These are phyloP conservation scores for Oryza nivara DNA, from an alignment of 176 grass and related monocot species.

Conservation along the genomic window DNA sequence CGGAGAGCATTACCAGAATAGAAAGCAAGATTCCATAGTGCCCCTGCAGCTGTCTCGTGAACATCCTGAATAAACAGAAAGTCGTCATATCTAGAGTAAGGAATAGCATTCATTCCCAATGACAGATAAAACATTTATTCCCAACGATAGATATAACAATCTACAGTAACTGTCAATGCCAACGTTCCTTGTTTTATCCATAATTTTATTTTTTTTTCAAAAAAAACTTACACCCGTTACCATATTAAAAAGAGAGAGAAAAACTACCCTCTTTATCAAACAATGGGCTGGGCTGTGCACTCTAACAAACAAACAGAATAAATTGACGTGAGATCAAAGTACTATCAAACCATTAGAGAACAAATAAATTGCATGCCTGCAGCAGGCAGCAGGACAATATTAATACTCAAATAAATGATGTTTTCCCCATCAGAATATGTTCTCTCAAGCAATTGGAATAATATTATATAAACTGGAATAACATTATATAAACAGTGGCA, in stretches of 20 bases:
- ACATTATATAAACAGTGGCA: neutral
- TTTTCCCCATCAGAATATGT: neutral
- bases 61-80: constrained; percentile 76
- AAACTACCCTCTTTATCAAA: too few relatives aligned
- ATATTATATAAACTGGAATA: constrained; percentile 3
- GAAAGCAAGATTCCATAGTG: constrained; percentile 99
- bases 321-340: constrained; percentile 25
- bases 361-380: neutral
- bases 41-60: constrained; percentile 99
- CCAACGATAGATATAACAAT: constrained; percentile 12
- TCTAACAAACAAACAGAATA: neutral
- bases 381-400: neutral
- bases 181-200: neutral
- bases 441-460: neutral
- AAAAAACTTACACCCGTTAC: neutral
- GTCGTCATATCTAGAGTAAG: neutral
- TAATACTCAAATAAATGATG: neutral
- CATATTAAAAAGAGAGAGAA: neutral
- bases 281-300: too few relatives aligned
- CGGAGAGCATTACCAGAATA: constrained; percentile 87
- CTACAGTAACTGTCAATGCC: constrained; percentile 11
- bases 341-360: neutral
- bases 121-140: neutral
- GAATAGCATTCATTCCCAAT: neutral
- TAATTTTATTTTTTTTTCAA: neutral